Evolutionary conservation across 2,329 filamentous ascomycete species (phyloP).

Genomic region (Cercospora janseana): DNA sequence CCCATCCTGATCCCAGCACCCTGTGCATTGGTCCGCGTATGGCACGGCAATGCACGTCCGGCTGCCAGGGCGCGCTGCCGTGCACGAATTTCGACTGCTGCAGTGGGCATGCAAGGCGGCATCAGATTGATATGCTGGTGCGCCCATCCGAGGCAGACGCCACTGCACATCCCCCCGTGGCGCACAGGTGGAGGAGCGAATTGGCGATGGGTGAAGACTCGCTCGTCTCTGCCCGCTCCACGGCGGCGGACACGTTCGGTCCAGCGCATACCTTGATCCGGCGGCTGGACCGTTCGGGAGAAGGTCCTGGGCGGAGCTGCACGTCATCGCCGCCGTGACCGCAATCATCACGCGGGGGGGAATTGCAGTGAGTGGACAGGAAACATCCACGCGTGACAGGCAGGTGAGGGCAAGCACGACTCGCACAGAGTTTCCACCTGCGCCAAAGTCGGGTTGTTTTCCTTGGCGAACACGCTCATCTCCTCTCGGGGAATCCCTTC

Average conservation of each 20-base stretch:
- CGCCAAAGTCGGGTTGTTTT: conserved; percentile 3
- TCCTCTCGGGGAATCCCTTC: too few species aligned
- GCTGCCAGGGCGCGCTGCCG: conserved; percentile 23
- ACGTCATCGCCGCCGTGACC: too few species aligned
- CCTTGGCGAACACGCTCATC: neutral
- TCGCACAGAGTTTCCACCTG: too few species aligned
- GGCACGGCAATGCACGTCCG: conserved; percentile 14
- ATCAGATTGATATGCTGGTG: neutral
- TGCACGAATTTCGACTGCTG: too few species aligned
- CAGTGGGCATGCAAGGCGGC: neutral
- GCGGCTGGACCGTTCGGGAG: too few species aligned
- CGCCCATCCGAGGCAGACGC: neutral
- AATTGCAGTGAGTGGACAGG: too few species aligned
- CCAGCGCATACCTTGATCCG: neutral
- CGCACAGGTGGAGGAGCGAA: conserved; percentile 1
- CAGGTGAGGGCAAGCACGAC: too few species aligned
- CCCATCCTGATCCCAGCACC: conserved; percentile 18
- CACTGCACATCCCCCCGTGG: neutral
- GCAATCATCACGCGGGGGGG: too few species aligned
- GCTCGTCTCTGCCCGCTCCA: too few species aligned
- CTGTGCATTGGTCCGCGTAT: conserved; percentile 24
- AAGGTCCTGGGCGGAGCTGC: too few species aligned
- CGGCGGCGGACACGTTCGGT: conserved; percentile 7
- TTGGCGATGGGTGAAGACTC: too few species aligned
- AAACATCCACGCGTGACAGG: too few species aligned